Evolutionary conservation across 192 early-diverging fungal species (phyloP), one percentile per base, ranked within the genome.

Genomic region (Umbelopsis vinacea): DNA sequence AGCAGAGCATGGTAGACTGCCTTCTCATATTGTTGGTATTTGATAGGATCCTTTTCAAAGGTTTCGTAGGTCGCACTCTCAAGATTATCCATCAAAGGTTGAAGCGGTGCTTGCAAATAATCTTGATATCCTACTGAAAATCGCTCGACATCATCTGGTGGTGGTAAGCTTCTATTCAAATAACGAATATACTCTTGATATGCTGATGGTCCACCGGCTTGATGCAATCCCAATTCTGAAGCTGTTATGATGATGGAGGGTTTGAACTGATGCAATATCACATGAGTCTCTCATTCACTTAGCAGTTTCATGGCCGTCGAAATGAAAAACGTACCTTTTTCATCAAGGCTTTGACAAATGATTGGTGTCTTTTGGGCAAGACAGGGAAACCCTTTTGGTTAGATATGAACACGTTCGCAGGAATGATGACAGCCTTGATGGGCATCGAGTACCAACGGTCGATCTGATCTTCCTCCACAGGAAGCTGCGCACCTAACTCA

Each of bases 11-110:
- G 76, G 29, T 80, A 73, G 35, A 92, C 82, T 7, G 90, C 85
- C 73, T 85, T 74, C 76, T 97, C 95, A 79, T 99, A 99, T 72
- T 89, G 88, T 55, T 88, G 83, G 82, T 99, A 99, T 78, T 99
- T 99, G 47, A 95, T 87, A 15, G 92, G 92, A 80, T 98, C 96
- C 54, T 91, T 92, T 78, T 98, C 98, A 84, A 98, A 99, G 0
- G 93, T 93, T 81, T 96, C 94, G 81, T 99, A 99, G 2, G 96
- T 98, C 6, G 86, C 89, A 9, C 93, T 93, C 54, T 95, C 96
- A 38, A 99, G 84, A 72, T 99, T 93, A 72, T 98, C 94, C 90
- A 95, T 95, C 26, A 99, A 83, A 12, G 98, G 98, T 52, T 91
- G 89, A 21, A 97, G 79, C 21, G 93, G 93, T 37, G 89, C 85